Evolutionary conservation across 257 asterid genomes (phyloP), one percentile per base, ranked within the genome.

Genomic region (Fraxinus cuspidata): DNA sequence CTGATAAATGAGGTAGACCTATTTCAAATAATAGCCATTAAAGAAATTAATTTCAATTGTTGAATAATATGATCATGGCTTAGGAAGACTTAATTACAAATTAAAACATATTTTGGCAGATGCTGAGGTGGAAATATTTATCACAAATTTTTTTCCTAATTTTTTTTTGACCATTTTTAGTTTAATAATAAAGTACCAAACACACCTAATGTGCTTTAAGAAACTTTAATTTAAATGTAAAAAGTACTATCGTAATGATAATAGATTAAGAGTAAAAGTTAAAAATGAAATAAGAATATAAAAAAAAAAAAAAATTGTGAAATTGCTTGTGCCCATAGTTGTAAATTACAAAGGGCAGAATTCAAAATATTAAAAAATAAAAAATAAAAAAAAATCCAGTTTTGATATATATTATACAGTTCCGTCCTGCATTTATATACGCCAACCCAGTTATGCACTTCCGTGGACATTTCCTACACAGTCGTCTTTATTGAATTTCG

Each of bases 401-500:
- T 40, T 40, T 11, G 51, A 47, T 2, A 16, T 3, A 15, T 4
- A 0, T 19, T 5, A 51, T 0, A 5, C 63, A 19, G 64, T 53
- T 53, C 64, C 27, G 64, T 47, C 64, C 27, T 53, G 64, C 6
- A 3, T 0, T 5, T 53, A 6, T 53, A n/a, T 18, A 53, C 25
- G 25, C 63, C 63, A 53, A 19, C 63, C 25, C 21, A 1, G 23
- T 53, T 53, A 53, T 18, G 0, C 21, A 6, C 2, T 5, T 53
- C 3, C 63, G 5, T 19, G 63, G 63, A 19, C 63, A 1, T n/a
- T 53, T 18, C 63, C 63, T 19, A 0, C n/a, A n/a, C 11, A 53
- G 69, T 25, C 69, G 69, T 63, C 69, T 63, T 63, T 27, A 0
- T 63, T 63, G 69, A 63, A 63, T 63, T 63, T 13, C 69, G 29